Evolutionary conservation across 768 basidiomycete species (phyloP).

Genomic region (Rhizopogon vulgaris): DNA sequence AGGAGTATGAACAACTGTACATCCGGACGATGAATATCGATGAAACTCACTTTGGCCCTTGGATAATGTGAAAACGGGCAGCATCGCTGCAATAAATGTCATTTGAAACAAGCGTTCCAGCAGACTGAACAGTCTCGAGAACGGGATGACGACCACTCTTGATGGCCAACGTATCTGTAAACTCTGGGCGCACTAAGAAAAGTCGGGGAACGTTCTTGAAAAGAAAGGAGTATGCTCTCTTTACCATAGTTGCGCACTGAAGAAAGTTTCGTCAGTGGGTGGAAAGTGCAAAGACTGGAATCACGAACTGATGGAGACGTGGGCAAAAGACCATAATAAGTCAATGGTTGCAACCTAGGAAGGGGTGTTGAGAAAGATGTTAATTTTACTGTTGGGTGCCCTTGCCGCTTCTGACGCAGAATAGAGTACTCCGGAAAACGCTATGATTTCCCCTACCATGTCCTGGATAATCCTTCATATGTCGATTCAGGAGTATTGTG

Average conservation of each 20-base stretch:
- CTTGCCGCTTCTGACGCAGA: constrained; percentile 83
- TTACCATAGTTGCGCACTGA: constrained; percentile 49
- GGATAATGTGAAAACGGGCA: constrained; percentile 85
- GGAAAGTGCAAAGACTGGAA: not conserved
- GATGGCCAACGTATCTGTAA: constrained; percentile 84
- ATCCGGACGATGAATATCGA: not conserved
- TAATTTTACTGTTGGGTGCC: not conserved
- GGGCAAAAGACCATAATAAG: constrained; percentile 85
- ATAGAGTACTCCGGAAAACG: constrained; percentile 75
- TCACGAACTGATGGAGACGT: constrained; percentile 68
- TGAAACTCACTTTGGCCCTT: constrained; percentile 74
- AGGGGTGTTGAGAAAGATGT: not conserved
- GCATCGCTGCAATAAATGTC: constrained; percentile 86
- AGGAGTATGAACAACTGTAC: not conserved
- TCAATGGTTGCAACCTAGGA: constrained; percentile 79
- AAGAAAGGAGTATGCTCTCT: not conserved
- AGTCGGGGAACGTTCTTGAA: not conserved
- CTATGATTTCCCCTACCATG: constrained; percentile 63
- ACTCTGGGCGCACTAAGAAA: constrained; percentile 76
- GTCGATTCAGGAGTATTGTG: not conserved
- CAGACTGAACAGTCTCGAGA: constrained; percentile 64
- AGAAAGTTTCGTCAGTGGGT: not conserved
- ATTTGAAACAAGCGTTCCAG: constrained; percentile 74
- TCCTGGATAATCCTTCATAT: constrained; percentile 67
- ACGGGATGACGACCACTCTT: constrained; percentile 88